These are phyloP conservation scores for Silene conica DNA, from an alignment of 148 eudicot genomes.

Conservation along the genomic window DNA sequence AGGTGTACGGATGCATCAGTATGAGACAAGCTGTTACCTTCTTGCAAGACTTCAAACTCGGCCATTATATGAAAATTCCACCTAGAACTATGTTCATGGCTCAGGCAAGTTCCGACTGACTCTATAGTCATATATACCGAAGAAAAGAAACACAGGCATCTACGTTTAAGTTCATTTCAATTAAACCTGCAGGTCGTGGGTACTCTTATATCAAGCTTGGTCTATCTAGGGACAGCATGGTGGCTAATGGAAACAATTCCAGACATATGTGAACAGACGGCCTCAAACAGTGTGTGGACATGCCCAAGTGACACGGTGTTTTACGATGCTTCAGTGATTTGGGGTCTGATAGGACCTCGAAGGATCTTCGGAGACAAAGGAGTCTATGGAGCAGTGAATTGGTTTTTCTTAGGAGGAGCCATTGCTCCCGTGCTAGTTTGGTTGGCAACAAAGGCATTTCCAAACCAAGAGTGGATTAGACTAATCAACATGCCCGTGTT, in stretches of 20 bases:
- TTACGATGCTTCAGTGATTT: conserved; percentile 90
- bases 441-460: conserved; percentile 69
- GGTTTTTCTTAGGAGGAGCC: conserved; percentile 88
- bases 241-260: conserved; percentile 95
- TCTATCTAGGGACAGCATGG: conserved; percentile 84
- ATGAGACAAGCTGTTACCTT: conserved; percentile 90
- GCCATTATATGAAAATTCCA: conserved; percentile 98
- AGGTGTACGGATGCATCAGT: conserved; percentile 90
- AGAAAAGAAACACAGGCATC: too few relatives aligned
- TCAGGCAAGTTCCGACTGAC: conserved; percentile 44
- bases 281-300: conserved; percentile 65
- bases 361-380: conserved; percentile 81
- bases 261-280: conserved; percentile 54
- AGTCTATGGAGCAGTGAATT: conserved; percentile 57
- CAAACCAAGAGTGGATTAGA: conserved; percentile 74
- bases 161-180: neutral
- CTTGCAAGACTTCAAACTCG: conserved; percentile 97
- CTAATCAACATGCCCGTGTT: conserved; percentile 86
- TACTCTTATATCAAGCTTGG: conserved; percentile 65
- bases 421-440: conserved; percentile 78
- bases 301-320: conserved; percentile 83
- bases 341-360: conserved; percentile 87
- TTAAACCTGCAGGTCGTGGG: conserved; percentile 51
- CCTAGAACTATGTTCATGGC: conserved; percentile 98
- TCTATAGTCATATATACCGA: neutral